Base-by-base conservation (phyloP, 2,329 filamentous ascomycete genomes). In the Aspergillus vadensis region DNA sequence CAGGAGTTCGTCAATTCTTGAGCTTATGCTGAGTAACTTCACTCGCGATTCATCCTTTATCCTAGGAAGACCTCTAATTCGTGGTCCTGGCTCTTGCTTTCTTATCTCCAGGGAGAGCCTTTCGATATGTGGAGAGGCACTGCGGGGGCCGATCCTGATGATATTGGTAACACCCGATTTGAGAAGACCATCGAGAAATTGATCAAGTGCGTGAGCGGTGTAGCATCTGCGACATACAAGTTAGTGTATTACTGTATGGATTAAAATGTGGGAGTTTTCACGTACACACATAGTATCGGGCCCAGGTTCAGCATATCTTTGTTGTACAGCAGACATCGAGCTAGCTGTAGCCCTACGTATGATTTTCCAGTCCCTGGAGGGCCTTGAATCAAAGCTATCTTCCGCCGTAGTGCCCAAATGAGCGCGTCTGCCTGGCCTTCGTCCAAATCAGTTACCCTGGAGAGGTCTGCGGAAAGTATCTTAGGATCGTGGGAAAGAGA, bases 311-410 rank as follows among this genome's bases (percentile, higher is more conserved):
- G 32, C 4, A 23, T 4, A 4, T 25, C 27, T 19, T 38, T 41
- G 25, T 55, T 57, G 9, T 39, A 6, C 21, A 60, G 74, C 54
- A 64, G 67, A 44, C 63, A 63, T 41, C 52, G 65, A 41, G 66
- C 64, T 2, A 72, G 30, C 32, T 69, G 61, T 14, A 68, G 55
- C 2, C 69, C 69, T 2, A 71, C 51, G 30, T 67, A 72, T 57
- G 67, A 68, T 57, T 69, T 63, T n/a, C 72, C 64, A 55, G 69
- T 68, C 21, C 67, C 66, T 38, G 66, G 63, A 55, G 69, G 65
- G n/a, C 69, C 69, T 59, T 70, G 66, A 4, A 70, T 72, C 10
- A 70, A 57, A 4, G 64, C 62, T 30, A 66, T 47, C 36, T 68
- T 61, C 5, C 58, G 57, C 2, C 50, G 61, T 15, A 66, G 60